phyloP scores from a whole-genome alignment of 495 filamentous ascomycete genomes.

The Ramalina intermedia region DNA sequence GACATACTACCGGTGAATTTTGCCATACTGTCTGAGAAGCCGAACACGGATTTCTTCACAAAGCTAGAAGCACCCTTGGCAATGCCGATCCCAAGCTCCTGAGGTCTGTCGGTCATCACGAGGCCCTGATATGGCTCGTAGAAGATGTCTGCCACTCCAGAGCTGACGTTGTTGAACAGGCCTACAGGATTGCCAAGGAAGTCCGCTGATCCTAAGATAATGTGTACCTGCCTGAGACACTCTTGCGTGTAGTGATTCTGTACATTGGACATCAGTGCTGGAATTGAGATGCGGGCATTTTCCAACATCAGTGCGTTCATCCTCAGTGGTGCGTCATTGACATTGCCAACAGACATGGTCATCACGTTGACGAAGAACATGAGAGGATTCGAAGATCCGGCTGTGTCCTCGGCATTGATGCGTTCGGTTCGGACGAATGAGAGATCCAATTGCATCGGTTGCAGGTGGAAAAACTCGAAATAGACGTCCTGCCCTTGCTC shows the following conservation, averaged over 20 bases:
- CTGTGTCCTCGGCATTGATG: conserved; percentile 86
- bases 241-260: conserved; percentile 93
- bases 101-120: conserved; percentile 87
- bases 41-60: conserved; percentile 96
- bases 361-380: conserved; percentile 98
- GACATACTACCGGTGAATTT: conserved; percentile 95
- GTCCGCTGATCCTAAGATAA: conserved; percentile 91
- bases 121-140: conserved; percentile 97
- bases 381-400: conserved; percentile 73
- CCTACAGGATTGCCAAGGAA: conserved; percentile 98
- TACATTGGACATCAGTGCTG: conserved; percentile 68
- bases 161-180: conserved; percentile 95
- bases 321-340: conserved; percentile 90
- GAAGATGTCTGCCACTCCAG: conserved; percentile 92
- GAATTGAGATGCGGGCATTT: conserved; percentile 82
- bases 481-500: conserved; percentile 84
- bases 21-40: conserved; percentile 87
- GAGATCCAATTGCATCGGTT: conserved; percentile 94
- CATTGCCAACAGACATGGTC: conserved; percentile 97
- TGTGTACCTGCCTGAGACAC: conserved; percentile 85
- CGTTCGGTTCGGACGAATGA: conserved; percentile 95
- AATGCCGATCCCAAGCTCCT: conserved; percentile 86
- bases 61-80: conserved; percentile 94
- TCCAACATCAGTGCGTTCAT: conserved; percentile 90
- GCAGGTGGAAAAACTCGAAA: conserved; percentile 91